A percentile compares a stretch with the other conserved stretches of the same genome.
phyloP scores from a whole-genome alignment of 78 protist genomes.

The Dictyostelium purpureum region DNA sequence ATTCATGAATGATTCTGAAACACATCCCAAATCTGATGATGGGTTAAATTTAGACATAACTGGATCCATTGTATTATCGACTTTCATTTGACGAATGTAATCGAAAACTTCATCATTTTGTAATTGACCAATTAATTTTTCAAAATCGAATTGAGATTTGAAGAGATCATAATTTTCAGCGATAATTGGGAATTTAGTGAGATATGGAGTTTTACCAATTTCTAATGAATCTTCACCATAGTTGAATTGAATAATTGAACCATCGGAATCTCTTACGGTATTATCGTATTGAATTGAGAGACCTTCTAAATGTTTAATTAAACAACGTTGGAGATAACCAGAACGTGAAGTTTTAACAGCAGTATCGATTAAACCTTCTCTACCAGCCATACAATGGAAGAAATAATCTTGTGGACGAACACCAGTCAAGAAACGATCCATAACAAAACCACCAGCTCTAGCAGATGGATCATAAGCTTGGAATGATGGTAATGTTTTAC shows the following conservation, averaged over 20 bases:
- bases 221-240: conserved; percentile 98
- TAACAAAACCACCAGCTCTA: conserved; percentile 95
- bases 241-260: conserved; percentile 94
- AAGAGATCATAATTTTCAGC: conserved; percentile 81
- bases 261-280: conserved; percentile 95
- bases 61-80: conserved; percentile 57
- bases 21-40: conserved; percentile 68
- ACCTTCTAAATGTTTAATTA: conserved; percentile 98
- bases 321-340: conserved; percentile 98
- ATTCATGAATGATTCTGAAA: conserved; percentile 76
- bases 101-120: neutral
- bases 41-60: conserved; percentile 71
- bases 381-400: conserved; percentile 99
- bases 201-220: conserved; percentile 63
- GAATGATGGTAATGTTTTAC: conserved; percentile 96
- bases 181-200: conserved; percentile 76
- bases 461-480: conserved; percentile 89
- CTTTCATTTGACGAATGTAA: neutral
- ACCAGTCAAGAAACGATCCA: conserved; percentile 98
- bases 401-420: conserved; percentile 97
- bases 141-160: conserved; percentile 1
- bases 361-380: conserved; percentile 99
- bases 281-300: conserved; percentile 91
- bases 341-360: conserved; percentile 99
- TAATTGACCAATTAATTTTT: conserved; percentile 5